phyloP scores from a whole-genome alignment of 2,329 filamentous ascomycete species.

The Dothideomycetes sp. region DNA sequence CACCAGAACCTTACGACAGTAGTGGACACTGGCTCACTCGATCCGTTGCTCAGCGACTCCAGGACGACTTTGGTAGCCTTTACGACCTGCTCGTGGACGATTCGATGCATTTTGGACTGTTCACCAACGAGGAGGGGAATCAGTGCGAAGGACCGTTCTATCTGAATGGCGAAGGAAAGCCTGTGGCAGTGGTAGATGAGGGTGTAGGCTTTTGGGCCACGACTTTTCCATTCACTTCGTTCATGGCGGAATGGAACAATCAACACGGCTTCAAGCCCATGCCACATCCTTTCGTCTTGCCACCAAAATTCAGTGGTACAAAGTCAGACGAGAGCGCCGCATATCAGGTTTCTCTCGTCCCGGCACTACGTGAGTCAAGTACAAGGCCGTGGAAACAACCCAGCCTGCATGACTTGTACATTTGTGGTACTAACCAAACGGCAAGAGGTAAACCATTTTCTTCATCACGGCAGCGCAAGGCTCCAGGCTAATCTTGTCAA shows the following conservation, averaged over 20 bases:
- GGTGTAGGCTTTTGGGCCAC: too few relatives aligned
- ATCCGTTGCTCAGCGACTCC: constrained; percentile 47
- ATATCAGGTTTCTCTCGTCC: not conserved
- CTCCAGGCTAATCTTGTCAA: not conserved
- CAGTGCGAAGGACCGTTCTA: too few relatives aligned
- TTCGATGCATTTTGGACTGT: not conserved
- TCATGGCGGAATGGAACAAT: constrained; percentile 55
- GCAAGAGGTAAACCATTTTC: too few relatives aligned
- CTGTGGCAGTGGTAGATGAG: too few relatives aligned
- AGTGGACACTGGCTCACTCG: constrained; percentile 49
- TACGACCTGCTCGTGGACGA: constrained; percentile 61
- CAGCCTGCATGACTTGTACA: too few relatives aligned
- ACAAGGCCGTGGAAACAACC: too few relatives aligned
- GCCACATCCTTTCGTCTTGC: constrained; percentile 55
- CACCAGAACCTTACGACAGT: constrained; percentile 23
- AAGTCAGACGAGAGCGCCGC: not conserved
- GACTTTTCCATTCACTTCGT: too few relatives aligned
- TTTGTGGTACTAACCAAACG: too few relatives aligned
- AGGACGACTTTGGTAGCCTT: constrained; percentile 57
- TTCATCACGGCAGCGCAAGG: not conserved
- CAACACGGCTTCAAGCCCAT: constrained; percentile 37
- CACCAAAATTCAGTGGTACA: constrained; percentile 37
- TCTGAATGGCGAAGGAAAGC: too few relatives aligned
- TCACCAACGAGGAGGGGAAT: too few relatives aligned
- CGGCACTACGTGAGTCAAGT: constrained; percentile 5